Evolutionary conservation across 129 eudicot species (phyloP).

Genomic region (Solidago caesia): DNA sequence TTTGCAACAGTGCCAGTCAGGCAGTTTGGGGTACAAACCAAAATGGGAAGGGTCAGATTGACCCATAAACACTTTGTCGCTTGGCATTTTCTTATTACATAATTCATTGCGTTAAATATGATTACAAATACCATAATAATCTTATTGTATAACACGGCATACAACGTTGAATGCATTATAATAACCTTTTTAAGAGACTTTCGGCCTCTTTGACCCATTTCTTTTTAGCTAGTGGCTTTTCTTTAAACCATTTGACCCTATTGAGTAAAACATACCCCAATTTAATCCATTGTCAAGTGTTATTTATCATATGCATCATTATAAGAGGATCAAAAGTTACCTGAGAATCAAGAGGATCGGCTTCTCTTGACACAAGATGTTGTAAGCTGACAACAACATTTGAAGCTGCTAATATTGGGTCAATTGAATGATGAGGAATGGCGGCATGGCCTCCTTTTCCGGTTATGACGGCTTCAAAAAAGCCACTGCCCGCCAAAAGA

Average conservation of each 20-base stretch:
- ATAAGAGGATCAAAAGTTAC: constrained; percentile 20
- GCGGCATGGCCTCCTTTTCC: constrained; percentile 96
- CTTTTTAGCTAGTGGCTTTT: too few species aligned
- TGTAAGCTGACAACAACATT: constrained; percentile 62
- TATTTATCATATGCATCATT: neutral
- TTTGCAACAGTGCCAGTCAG: too few species aligned
- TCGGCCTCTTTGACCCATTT: neutral
- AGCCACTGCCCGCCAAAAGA: constrained; percentile 48
- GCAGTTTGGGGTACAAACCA: neutral
- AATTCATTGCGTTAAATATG: neutral
- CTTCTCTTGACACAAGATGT: constrained; percentile 68
- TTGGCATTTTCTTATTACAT: too few species aligned
- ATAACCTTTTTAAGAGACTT: neutral
- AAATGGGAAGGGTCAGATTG: too few species aligned
- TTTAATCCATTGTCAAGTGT: neutral
- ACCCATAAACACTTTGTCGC: too few species aligned
- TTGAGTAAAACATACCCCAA: neutral
- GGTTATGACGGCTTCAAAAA: constrained; percentile 55
- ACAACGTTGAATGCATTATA: neutral
- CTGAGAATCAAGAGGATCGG: constrained; percentile 74
- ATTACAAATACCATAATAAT: neutral
- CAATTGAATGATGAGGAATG: constrained; percentile 66
- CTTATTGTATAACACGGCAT: neutral
- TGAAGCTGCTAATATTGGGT: constrained; percentile 72
- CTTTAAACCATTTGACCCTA: neutral